Evolutionary conservation across 2,329 filamentous ascomycete species (phyloP).

Genomic region (Orbilia ellipsospora): DNA sequence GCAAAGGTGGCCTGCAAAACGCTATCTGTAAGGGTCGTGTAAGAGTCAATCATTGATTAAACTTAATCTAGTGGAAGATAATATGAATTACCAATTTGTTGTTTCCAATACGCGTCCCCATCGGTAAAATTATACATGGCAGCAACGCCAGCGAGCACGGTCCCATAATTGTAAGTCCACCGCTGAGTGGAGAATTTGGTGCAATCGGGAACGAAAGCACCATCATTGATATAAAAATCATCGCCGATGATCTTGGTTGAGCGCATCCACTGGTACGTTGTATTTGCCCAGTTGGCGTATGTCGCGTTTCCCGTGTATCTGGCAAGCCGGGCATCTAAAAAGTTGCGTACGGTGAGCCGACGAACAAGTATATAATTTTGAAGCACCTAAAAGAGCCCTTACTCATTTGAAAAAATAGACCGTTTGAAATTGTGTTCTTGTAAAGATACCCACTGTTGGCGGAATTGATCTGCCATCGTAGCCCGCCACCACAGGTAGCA

Average conservation of each 20-base stretch:
- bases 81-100: conserved; percentile 23
- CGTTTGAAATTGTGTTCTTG: conserved; percentile 71
- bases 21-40: conserved; percentile 16
- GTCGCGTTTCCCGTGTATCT: conserved; percentile 70
- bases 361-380: too few species aligned
- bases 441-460: conserved; percentile 76
- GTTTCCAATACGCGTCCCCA: conserved; percentile 49
- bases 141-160: conserved; percentile 72
- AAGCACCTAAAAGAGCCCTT: background rate
- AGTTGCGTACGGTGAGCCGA: background rate
- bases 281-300: conserved; percentile 72
- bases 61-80: background rate
- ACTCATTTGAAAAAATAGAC: conserved; percentile 51
- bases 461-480: conserved; percentile 86
- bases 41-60: background rate
- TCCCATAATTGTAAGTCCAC: conserved; percentile 75
- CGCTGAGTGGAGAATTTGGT: conserved; percentile 71
- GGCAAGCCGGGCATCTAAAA: conserved; percentile 62
- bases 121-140: conserved; percentile 73
- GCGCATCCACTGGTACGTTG: conserved; percentile 72
- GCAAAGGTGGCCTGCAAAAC: conserved; percentile 41
- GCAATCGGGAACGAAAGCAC: conserved; percentile 70
- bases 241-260: conserved; percentile 70
- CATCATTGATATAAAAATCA: conserved; percentile 74
- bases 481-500: conserved; percentile 75